phyloP scores from a whole-genome alignment of 2,329 filamentous ascomycete species.

The Grosmannia huntii region DNA sequence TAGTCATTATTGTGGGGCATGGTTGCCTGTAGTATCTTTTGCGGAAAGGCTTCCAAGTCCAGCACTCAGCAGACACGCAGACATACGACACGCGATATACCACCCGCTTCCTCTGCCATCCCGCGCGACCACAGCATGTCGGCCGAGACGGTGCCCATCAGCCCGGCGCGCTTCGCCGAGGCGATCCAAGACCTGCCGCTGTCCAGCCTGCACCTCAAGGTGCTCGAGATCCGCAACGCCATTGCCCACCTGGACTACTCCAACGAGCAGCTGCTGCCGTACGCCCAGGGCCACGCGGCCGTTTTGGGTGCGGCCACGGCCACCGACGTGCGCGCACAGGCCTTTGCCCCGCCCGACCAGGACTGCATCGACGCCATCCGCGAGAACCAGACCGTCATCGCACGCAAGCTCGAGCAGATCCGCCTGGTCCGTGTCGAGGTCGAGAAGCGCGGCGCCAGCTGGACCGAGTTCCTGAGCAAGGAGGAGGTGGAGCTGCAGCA shows the following conservation, averaged over 20 bases:
- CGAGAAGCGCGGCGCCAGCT: conserved; percentile 40
- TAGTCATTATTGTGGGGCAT: not conserved
- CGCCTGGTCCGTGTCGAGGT: conserved; percentile 52
- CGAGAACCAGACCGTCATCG: conserved; percentile 59
- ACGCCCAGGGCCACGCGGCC: conserved; percentile 37
- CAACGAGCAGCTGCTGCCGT: conserved; percentile 60
- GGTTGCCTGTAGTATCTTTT: not conserved
- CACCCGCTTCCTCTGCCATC: not conserved
- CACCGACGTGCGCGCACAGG: conserved; percentile 14
- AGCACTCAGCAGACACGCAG: not conserved
- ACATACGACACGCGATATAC: not conserved
- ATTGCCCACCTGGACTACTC: conserved; percentile 62
- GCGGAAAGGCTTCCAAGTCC: no score
- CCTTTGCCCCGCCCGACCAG: conserved; percentile 36
- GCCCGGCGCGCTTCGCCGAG: conserved; percentile 47
- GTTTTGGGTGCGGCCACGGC: conserved; percentile 16
- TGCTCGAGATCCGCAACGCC: conserved; percentile 62
- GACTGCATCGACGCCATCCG: conserved; percentile 63
- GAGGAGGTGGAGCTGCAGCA: conserved; percentile 21
- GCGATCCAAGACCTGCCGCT: conserved; percentile 56
- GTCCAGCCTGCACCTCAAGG: conserved; percentile 57
- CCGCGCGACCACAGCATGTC: conserved; percentile 34
- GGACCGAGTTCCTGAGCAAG: conserved; percentile 41
- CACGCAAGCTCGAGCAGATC: conserved; percentile 54
- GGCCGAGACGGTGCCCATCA: conserved; percentile 48